Evolutionary conservation across 2,329 filamentous ascomycete genomes (phyloP), one percentile per base, ranked within the genome.

Genomic region (Aspergillus sp.): DNA sequence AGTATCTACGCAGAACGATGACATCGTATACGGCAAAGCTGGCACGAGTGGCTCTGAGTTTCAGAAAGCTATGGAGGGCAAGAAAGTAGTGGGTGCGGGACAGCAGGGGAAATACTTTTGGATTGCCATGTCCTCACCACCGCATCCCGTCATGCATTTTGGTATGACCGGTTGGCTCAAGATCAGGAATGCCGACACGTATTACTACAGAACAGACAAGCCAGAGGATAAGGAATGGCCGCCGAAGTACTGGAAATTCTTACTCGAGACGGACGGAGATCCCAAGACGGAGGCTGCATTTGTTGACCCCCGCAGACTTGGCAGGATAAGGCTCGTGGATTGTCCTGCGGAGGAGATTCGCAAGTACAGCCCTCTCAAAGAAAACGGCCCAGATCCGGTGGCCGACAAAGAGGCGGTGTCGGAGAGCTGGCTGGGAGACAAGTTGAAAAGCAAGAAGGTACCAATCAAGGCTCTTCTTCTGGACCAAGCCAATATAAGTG

Each of bases 71-170:
- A 81, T 97, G 70, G 83, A 83, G 3, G 92, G 91, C 4, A 94
- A 90, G 70, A 91, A 87, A 70, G 86, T 90, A 32, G 68, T 84
- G 46, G 84, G 82, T 56, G 90, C 90, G 4, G 90, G 90, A 4
- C 92, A 90, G 60, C 95, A 97, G 73, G 95, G 95, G 10, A 99
- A 98, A 83, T 98, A 98, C 73, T 98, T 99, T 75, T 99, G 95
- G 82, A 81, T 98, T 22, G 87, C 91, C 42, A 90, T 91, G 85
- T 84, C 85, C 26, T 83, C 84, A 10, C 84, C 91, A 11, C 93
- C 94, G 1, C 95, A 98, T 76, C 85, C 90, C 0, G 86, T 98
- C 31, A 92, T 96, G 87, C 92, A 96, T 75, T 88, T 96, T 67
- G 92, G 92, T 47, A 85, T 85, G 83, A 79, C 81, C 16, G 87